These are phyloP conservation scores for Geotrichum europaeum DNA, from an alignment of 1,139 yeast genomes.

Conservation along the genomic window DNA sequence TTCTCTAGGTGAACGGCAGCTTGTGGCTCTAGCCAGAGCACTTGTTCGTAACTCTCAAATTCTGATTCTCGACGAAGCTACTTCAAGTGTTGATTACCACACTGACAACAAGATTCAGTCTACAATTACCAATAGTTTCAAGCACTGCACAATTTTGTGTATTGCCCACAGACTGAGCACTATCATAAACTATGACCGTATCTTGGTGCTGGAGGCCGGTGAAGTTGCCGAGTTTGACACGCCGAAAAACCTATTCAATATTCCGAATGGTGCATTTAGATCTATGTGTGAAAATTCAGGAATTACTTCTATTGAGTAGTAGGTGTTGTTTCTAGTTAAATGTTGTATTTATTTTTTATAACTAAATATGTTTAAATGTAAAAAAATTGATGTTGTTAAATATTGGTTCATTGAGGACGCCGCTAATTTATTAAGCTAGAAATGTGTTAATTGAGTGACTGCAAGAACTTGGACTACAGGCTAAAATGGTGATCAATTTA, in stretches of 20 bases:
- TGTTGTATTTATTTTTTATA: background rate
- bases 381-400: no score
- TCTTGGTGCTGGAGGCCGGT: constrained; percentile 62
- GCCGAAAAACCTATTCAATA: constrained; percentile 40
- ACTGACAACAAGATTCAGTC: constrained; percentile 67
- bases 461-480: no score
- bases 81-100: constrained; percentile 74
- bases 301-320: constrained; percentile 41
- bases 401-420: no score
- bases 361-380: no score
- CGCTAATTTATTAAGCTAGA: no score
- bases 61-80: constrained; percentile 73
- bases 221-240: constrained; percentile 52
- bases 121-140: constrained; percentile 56
- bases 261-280: constrained; percentile 46
- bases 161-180: constrained; percentile 76
- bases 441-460: no score
- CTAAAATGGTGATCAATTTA: no score
- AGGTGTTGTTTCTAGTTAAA: background rate
- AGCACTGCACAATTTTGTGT: constrained; percentile 63
- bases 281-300: constrained; percentile 58
- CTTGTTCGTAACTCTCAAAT: constrained; percentile 61
- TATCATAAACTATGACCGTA: constrained; percentile 57
- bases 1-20: constrained; percentile 72
- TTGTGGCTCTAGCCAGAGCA: constrained; percentile 71